A percentile compares a stretch with the other conserved stretches of the same genome.
These are phyloP conservation scores for Cochlearia excelsa DNA, from an alignment of 345 rosid genomes.

Conservation along the genomic window DNA sequence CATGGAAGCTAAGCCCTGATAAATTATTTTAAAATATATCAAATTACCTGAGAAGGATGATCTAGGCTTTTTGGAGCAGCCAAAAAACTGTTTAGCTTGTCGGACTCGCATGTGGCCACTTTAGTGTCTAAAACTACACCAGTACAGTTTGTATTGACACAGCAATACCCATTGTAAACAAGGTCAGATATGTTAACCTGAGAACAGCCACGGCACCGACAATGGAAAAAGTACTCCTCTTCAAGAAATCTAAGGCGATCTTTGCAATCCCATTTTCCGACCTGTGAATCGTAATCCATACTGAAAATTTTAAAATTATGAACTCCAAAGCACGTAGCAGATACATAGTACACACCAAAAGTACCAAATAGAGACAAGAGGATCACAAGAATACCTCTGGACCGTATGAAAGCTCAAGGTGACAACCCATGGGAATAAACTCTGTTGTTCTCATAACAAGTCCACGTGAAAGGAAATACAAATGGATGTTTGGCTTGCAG, in stretches of 20 bases:
- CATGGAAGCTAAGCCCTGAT: constrained; percentile 1
- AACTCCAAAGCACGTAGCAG: constrained; percentile 1
- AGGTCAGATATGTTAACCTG: constrained; percentile 61
- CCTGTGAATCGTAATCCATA: constrained; percentile 42
- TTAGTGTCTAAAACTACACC: constrained; percentile 61
- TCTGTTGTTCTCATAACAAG: constrained; percentile 63
- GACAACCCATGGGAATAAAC: constrained; percentile 50
- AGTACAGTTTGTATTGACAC: constrained; percentile 50
- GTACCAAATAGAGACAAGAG: constrained; percentile 17
- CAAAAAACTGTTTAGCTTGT: constrained; percentile 37
- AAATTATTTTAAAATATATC: constrained; percentile 9
- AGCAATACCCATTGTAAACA: constrained; percentile 59
- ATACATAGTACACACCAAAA: not conserved
- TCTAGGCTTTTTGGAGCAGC: constrained; percentile 28
- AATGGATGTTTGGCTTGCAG: constrained; percentile 82
- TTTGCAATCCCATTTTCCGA: constrained; percentile 66
- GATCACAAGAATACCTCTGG: constrained; percentile 54
- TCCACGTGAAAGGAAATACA: constrained; percentile 77
- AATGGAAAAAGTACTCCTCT: constrained; percentile 67
- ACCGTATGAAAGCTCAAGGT: constrained; percentile 84
- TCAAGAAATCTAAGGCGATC: constrained; percentile 68
- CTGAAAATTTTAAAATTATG: not conserved
- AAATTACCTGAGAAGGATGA: constrained; percentile 45
- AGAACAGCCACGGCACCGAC: constrained; percentile 70
- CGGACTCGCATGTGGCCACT: constrained; percentile 36